A percentile compares a stretch with the other conserved stretches of the same genome.
These are phyloP conservation scores for Ascochyta lentis DNA, from an alignment of 2,329 filamentous ascomycete species.

Conservation along the genomic window DNA sequence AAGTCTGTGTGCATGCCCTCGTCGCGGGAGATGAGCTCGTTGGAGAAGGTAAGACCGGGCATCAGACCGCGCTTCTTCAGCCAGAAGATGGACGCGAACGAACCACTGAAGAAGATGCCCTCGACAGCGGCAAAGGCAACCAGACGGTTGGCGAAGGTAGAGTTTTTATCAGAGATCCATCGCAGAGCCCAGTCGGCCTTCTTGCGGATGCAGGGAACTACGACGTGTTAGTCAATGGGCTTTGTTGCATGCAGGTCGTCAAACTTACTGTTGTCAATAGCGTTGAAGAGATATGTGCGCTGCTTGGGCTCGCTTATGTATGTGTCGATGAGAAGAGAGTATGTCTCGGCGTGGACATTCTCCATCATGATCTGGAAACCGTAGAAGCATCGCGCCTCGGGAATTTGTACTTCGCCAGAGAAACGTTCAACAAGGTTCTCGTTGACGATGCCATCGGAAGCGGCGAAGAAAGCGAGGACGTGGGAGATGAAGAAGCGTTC, in stretches of 20 bases:
- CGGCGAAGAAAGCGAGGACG: slow-evolving; percentile 98
- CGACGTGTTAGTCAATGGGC: slow-evolving; percentile 33
- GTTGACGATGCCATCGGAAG: slow-evolving; percentile 98
- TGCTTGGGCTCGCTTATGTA: slow-evolving; percentile 99
- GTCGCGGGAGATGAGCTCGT: slow-evolving; percentile 99
- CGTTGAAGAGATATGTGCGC: slow-evolving; percentile 94
- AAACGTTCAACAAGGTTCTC: slow-evolving; percentile 99
- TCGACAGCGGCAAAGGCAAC: slow-evolving; percentile 97
- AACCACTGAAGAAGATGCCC: slow-evolving; percentile 99
- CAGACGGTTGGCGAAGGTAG: slow-evolving; percentile 92
- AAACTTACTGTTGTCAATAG: slow-evolving; percentile 90
- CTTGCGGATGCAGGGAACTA: slow-evolving; percentile 94
- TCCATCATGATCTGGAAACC: slow-evolving; percentile 99
- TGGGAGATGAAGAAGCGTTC: slow-evolving; percentile 99
- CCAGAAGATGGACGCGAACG: slow-evolving; percentile 99
- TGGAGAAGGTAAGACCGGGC: slow-evolving; percentile 98
- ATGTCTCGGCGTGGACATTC: slow-evolving; percentile 99
- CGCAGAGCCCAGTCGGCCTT: slow-evolving; percentile 97
- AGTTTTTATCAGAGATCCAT: slow-evolving; percentile 94
- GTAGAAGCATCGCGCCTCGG: slow-evolving; percentile 99
- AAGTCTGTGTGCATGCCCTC: slow-evolving; percentile 99
- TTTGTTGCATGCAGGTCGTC: too few species aligned
- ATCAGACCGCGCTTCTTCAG: slow-evolving; percentile 99
- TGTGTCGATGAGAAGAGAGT: slow-evolving; percentile 97
- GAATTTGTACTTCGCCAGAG: slow-evolving; percentile 94